Conservation (phyloP, 176 grass and related monocot species). For the Aegilops sharonensis region DNA sequence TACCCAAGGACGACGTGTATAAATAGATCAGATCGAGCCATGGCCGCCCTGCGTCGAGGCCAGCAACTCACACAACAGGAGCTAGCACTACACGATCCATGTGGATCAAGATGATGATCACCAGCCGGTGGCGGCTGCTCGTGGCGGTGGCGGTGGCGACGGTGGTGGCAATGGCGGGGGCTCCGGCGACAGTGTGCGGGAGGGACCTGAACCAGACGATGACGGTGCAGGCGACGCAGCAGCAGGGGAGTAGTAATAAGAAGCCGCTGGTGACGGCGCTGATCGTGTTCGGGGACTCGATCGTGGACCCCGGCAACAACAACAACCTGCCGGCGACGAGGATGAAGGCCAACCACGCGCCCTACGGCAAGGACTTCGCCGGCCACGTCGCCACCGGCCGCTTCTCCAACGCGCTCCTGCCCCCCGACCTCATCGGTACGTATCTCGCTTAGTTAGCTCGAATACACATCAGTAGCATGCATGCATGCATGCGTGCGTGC, state of each 20-base stretch:
- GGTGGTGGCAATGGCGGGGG: background rate
- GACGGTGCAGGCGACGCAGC: background rate
- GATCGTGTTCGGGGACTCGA: conserved; percentile 80
- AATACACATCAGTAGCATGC: too few relatives aligned
- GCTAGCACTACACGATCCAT: too few relatives aligned
- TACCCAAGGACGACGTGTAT: background rate
- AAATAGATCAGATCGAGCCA: background rate
- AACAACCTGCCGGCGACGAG: conserved; percentile 45
- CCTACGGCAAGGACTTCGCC: conserved; percentile 65
- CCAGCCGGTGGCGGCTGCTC: background rate
- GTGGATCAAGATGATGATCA: background rate
- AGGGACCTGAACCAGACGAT: conserved; percentile 14
- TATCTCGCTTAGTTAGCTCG: background rate
- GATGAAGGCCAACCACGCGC: conserved; percentile 66
- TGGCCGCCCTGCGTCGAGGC: background rate
- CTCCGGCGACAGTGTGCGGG: background rate
- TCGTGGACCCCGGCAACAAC: conserved; percentile 83
- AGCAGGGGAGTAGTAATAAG: background rate
- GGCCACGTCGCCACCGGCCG: conserved; percentile 55
- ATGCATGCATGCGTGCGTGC: background rate
- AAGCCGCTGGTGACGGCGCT: conserved; percentile 49
- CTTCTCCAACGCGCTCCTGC: conserved; percentile 74
- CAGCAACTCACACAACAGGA: background rate
- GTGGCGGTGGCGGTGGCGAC: background rate
- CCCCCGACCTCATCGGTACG: conserved; percentile 63